Evolutionary conservation across 1,139 yeast genomes (phyloP).

Genomic region (Barnettozyma hawaiiensis): DNA sequence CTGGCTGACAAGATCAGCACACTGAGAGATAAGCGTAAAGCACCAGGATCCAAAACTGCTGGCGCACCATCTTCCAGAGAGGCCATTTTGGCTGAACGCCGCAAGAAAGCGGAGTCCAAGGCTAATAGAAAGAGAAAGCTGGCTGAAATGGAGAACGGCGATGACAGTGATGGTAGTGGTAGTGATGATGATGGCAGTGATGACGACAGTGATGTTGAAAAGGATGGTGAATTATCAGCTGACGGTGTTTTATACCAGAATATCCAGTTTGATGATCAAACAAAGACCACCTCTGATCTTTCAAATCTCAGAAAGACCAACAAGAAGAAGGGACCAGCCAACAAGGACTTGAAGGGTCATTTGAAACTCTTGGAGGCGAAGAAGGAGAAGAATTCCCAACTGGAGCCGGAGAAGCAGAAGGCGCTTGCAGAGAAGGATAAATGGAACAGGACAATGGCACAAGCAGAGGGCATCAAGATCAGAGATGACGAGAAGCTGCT

Average conservation of each 20-base stretch:
- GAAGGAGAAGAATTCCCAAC: constrained; percentile 52
- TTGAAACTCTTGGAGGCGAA: constrained; percentile 68
- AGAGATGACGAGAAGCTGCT: constrained; percentile 87
- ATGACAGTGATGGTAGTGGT: constrained; percentile 34
- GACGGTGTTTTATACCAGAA: constrained; percentile 65
- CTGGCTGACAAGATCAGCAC: constrained; percentile 66
- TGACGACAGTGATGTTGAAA: constrained; percentile 33
- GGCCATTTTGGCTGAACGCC: constrained; percentile 59
- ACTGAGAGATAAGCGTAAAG: constrained; percentile 78
- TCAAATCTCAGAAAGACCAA: constrained; percentile 53
- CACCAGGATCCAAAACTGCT: constrained; percentile 74
- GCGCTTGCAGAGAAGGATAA: constrained; percentile 63
- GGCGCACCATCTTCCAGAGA: constrained; percentile 84
- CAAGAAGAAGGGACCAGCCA: constrained; percentile 73
- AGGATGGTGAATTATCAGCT: constrained; percentile 31
- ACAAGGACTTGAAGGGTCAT: constrained; percentile 81
- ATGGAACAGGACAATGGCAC: constrained; percentile 81
- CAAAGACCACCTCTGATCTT: constrained; percentile 73
- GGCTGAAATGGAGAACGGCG: constrained; percentile 35
- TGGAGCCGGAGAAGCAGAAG: constrained; percentile 61
- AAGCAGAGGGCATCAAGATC: constrained; percentile 83
- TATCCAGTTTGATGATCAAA: constrained; percentile 79
- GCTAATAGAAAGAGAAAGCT: constrained; percentile 34
- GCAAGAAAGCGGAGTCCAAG: constrained; percentile 37
- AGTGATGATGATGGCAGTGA: constrained; percentile 38